phyloP scores from a whole-genome alignment of 2,329 filamentous ascomycete genomes.

The Aureobasidium leucospermi region DNA sequence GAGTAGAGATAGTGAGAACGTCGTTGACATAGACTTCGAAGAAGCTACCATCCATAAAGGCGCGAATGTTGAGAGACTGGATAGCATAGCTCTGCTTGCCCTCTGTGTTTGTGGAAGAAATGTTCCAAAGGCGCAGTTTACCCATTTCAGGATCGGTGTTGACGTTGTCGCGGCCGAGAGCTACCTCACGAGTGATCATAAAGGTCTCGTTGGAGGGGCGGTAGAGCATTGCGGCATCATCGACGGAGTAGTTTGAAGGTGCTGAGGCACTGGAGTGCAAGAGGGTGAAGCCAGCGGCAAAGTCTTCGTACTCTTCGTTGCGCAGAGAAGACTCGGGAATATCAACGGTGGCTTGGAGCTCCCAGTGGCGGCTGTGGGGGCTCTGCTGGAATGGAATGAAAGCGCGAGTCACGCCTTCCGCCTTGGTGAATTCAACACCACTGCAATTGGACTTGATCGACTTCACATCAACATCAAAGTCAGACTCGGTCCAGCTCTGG shows the following conservation, averaged over 20 bases:
- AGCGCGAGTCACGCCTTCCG: neutral
- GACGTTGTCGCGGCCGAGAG: neutral
- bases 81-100: neutral
- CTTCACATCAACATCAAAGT: neutral
- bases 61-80: constrained; percentile 4
- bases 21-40: constrained; percentile 13
- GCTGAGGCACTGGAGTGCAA: neutral
- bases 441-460: neutral
- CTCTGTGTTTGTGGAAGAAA: neutral
- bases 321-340: neutral
- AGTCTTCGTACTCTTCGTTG: neutral
- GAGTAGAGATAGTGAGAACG: constrained; percentile 6
- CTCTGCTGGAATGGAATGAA: constrained; percentile 10
- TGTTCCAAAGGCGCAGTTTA: constrained; percentile 3
- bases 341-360: neutral
- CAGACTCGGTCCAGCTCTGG: neutral
- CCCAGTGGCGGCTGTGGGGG: constrained; percentile 3
- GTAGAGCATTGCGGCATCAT: constrained; percentile 5
- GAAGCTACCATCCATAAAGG: constrained; percentile 11
- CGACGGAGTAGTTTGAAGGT: neutral
- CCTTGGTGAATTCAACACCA: neutral
- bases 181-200: constrained; percentile 4
- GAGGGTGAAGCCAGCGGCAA: constrained; percentile 7
- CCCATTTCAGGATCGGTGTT: constrained; percentile 11
- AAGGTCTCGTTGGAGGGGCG: constrained; percentile 12